Percentiles rank a stretch among this genome's conserved stretches.
Conservation (phyloP, 1,139 yeast species). For the Tardiomyces blankii region DNA sequence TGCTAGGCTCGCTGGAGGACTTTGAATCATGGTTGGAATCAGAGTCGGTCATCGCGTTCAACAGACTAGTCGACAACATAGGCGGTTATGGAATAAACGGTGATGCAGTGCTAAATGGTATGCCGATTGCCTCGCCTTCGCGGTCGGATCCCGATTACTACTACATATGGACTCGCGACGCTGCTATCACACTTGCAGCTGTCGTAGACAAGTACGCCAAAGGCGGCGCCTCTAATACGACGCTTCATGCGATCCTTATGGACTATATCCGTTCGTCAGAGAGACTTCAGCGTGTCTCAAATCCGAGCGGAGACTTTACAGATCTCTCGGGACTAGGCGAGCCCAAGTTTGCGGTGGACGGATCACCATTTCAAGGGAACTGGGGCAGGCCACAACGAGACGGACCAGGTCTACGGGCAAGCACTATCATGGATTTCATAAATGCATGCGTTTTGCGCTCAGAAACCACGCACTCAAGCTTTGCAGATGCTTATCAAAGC, state of each 20-base stretch:
- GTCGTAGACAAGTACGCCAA: constrained; percentile 40
- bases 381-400: constrained; percentile 98
- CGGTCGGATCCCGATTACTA: constrained; percentile 59
- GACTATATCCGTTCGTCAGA: background rate
- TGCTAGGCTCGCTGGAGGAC: too few species aligned
- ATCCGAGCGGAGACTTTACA: constrained; percentile 56
- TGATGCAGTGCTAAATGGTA: constrained; percentile 47
- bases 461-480: constrained; percentile 25
- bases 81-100: constrained; percentile 8
- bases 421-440: constrained; percentile 48
- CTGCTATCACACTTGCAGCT: constrained; percentile 70
- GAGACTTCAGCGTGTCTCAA: constrained; percentile 49
- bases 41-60: too few species aligned
- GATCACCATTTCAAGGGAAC: constrained; percentile 42
- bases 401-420: constrained; percentile 78
- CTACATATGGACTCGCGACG: constrained; percentile 86
- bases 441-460: constrained; percentile 21
- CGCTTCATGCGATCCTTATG: background rate
- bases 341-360: constrained; percentile 69
- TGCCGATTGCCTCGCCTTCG: constrained; percentile 79
- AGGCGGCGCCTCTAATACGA: background rate
- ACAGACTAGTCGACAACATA: too few species aligned
- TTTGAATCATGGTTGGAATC: too few species aligned
- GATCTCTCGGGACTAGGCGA: constrained; percentile 60
- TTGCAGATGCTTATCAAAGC: constrained; percentile 15